A percentile compares a stretch with the other conserved stretches of the same genome.
phyloP scores from a whole-genome alignment of 1,284 basidiomycete genomes.

The Peniophora sp. region DNA sequence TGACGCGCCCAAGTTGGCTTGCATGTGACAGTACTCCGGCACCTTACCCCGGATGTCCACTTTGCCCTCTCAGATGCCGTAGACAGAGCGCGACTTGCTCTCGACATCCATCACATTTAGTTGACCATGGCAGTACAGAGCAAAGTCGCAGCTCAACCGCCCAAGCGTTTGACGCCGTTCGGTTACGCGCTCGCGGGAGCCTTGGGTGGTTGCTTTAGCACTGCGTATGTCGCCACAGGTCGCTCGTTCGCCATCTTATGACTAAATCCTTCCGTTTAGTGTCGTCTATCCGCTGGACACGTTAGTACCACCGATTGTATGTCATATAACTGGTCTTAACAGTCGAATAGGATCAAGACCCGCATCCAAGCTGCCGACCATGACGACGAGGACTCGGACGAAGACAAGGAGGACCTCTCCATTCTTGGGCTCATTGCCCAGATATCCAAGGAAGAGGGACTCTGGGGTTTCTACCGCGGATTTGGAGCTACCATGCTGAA shows the following conservation, averaged over 20 bases:
- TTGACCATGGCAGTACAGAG: slow-evolving; percentile 45
- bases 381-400: slow-evolving; percentile 35
- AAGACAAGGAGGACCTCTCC: slow-evolving; percentile 47
- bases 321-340: neutral
- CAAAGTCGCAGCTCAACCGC: slow-evolving; percentile 30
- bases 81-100: too few species aligned
- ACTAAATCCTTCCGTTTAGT: slow-evolving; percentile 29
- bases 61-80: too few species aligned
- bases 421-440: slow-evolving; percentile 60
- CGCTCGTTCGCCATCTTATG: neutral
- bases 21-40: too few species aligned
- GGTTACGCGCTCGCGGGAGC: slow-evolving; percentile 93
- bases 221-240: slow-evolving; percentile 60
- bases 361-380: slow-evolving; percentile 74
- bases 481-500: slow-evolving; percentile 98
- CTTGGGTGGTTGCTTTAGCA: slow-evolving; percentile 87
- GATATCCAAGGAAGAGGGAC: slow-evolving; percentile 75
- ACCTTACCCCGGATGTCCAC: too few species aligned
- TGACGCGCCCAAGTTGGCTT: too few species aligned
- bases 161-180: slow-evolving; percentile 75
- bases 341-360: slow-evolving; percentile 77
- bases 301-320: slow-evolving; percentile 38
- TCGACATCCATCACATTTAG: neutral
- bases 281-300: slow-evolving; percentile 94
- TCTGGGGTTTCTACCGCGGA: slow-evolving; percentile 83